Base-by-base conservation (phyloP, 768 basidiomycete genomes). In the Lentinula edodes region DNA sequence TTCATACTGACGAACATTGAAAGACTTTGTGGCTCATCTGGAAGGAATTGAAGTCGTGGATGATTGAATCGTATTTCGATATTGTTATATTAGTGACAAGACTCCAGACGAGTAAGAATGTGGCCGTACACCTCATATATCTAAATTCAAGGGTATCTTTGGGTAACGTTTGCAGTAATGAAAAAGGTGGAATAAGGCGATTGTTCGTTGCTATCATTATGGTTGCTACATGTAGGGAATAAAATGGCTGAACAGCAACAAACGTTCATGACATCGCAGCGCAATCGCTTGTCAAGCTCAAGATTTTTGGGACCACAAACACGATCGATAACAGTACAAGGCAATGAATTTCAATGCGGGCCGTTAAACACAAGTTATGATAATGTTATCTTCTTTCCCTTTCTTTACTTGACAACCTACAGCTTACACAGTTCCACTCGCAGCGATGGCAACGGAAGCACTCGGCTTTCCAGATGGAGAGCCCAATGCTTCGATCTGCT, bases 361-460 rank as follows among this genome's bases (percentile, higher is more conserved):
- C n/a, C 51, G 35, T 36, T 36, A 38, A 48, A 50, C 58, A 59
- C 28, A 59, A 60, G 32, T 58, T 45, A 59, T 41, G 50, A 60
- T 60, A 60, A 60, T 52, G 28, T 60, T 60, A 60, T 52, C 38
- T 52, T 46, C 39, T 46, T 35, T 48, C 20, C 41, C 36, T 50
- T 36, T 15, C 38, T 39, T 28, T 28, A 28, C 28, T 28, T 28
- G 28, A 28, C 28, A 28, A 28, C 3, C 28, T 28, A 28, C 28
- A 28, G 28, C 28, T 3, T 28, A 60, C n/a, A 60, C 51, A 10
- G 59, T 60, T 43, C 59, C 59, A n/a, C 20, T 51, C 1, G 23
- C 39, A 32, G 50, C 59, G 28, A 60, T 60, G 16, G 48, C 28
- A 32, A 60, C 20, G 4, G 18, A 20, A 13, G 34, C 23, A 28